A percentile compares a stretch with the other conserved stretches of the same genome.
These are phyloP conservation scores for Bondarzewia mesenterica DNA, from an alignment of 1,284 basidiomycete genomes.

Conservation along the genomic window DNA sequence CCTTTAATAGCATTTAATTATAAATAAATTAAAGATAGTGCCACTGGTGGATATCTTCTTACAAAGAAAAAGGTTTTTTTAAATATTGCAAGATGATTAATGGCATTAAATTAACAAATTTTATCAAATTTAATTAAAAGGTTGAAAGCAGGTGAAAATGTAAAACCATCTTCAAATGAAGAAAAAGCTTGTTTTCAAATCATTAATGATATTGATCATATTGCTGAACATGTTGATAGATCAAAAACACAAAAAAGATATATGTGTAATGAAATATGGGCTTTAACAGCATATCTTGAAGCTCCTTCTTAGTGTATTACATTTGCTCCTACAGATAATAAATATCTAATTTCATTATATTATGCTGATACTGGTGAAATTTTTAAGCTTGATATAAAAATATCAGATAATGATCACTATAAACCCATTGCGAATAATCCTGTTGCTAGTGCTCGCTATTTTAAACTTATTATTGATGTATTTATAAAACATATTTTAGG, in stretches of 20 bases:
- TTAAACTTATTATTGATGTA: not conserved
- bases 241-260: too few species aligned
- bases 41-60: too few species aligned
- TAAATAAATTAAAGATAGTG: too few species aligned
- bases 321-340: conserved; percentile 23
- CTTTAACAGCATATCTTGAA: conserved; percentile 22
- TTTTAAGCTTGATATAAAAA: conserved; percentile 5
- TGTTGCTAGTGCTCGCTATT: not conserved
- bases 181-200: too few species aligned
- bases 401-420: not conserved
- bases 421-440: too few species aligned
- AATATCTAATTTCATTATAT: conserved; percentile 24
- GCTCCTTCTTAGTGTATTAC: conserved; percentile 30
- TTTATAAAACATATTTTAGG: conserved; percentile 2
- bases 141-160: conserved; percentile 13
- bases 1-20: too few species aligned
- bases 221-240: too few species aligned
- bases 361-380: conserved; percentile 17
- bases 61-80: conserved; percentile 19
- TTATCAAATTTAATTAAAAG: conserved; percentile 17
- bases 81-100: conserved; percentile 18
- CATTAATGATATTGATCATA: too few species aligned
- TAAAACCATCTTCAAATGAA: conserved; percentile 22
- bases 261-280: conserved; percentile 31
- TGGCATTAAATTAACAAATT: conserved; percentile 17